Conservation (phyloP, 768 basidiomycete genomes). For the Lactarius sanguifluus region DNA sequence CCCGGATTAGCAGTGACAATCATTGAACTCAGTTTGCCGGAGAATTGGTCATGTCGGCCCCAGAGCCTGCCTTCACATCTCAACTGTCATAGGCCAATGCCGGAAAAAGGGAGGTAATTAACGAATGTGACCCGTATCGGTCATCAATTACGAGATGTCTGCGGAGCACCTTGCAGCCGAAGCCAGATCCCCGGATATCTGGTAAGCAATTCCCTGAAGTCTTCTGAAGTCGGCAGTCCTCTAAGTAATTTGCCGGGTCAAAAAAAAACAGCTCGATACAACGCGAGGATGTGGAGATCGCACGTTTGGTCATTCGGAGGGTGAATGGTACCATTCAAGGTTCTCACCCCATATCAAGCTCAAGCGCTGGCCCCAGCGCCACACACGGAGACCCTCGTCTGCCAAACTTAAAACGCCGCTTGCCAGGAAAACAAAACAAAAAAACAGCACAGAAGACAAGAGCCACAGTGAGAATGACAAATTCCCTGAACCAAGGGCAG, state of each 20-base stretch:
- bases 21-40: slow-evolving; percentile 29
- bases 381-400: slow-evolving; percentile 28
- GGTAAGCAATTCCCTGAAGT: background rate
- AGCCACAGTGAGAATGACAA: slow-evolving; percentile 6
- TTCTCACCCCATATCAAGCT: slow-evolving; percentile 19
- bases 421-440: slow-evolving; percentile 15
- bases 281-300: slow-evolving; percentile 4
- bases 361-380: slow-evolving; percentile 24
- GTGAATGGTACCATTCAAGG: background rate
- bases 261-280: background rate
- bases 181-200: slow-evolving; percentile 16
- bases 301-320: slow-evolving; percentile 5
- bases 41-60: slow-evolving; percentile 13
- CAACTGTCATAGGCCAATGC: slow-evolving; percentile 24
- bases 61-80: slow-evolving; percentile 16
- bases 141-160: slow-evolving; percentile 18
- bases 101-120: slow-evolving; percentile 19
- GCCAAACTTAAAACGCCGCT: slow-evolving; percentile 29
- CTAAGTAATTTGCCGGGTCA: slow-evolving; percentile 1
- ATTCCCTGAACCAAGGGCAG: background rate
- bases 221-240: background rate
- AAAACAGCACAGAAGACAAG: slow-evolving; percentile 24
- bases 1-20: slow-evolving; percentile 26
- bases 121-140: slow-evolving; percentile 16
- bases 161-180: slow-evolving; percentile 11